Percentiles rank a stretch among this genome's conserved stretches.
Evolutionary conservation across 2,329 filamentous ascomycete genomes (phyloP).

Genomic region (Colletotrichum truncatum): DNA sequence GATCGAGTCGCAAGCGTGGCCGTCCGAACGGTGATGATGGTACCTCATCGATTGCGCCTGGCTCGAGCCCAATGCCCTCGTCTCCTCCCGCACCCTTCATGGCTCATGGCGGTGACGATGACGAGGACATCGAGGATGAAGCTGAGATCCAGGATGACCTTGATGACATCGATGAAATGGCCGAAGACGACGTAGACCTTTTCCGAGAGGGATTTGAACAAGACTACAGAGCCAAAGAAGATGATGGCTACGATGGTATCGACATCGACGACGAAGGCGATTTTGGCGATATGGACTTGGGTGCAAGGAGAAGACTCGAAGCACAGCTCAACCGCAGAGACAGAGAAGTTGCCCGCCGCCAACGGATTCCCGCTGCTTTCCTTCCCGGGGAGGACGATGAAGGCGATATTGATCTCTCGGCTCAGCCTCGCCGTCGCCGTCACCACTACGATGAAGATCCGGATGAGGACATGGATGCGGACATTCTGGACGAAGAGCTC

Average conservation of each 20-base stretch:
- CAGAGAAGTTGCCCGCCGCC: constrained; percentile 72
- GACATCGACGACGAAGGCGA: constrained; percentile 83
- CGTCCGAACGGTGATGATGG: constrained; percentile 61
- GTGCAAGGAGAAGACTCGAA: constrained; percentile 75
- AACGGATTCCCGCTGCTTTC: constrained; percentile 77
- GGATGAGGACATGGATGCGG: constrained; percentile 89
- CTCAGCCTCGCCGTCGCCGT: constrained; percentile 84
- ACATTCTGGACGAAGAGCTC: constrained; percentile 96
- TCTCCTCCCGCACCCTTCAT: constrained; percentile 73
- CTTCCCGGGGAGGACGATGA: constrained; percentile 86
- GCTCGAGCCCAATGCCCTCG: constrained; percentile 72
- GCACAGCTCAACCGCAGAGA: constrained; percentile 79
- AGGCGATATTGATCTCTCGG: constrained; percentile 83
- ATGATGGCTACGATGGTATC: constrained; percentile 74
- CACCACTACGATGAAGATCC: constrained; percentile 95
- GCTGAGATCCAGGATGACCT: constrained; percentile 76
- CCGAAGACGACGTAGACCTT: constrained; percentile 82
- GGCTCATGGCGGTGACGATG: constrained; percentile 72
- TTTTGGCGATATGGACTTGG: constrained; percentile 75
- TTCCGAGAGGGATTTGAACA: constrained; percentile 79
- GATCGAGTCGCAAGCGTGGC: constrained; percentile 64
- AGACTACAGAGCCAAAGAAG: constrained; percentile 74
- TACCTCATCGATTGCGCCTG: constrained; percentile 58
- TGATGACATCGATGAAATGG: constrained; percentile 82
- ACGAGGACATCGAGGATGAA: constrained; percentile 78